Conservation (phyloP, 805 yeast species). For the Wickerhamiella azyma region DNA sequence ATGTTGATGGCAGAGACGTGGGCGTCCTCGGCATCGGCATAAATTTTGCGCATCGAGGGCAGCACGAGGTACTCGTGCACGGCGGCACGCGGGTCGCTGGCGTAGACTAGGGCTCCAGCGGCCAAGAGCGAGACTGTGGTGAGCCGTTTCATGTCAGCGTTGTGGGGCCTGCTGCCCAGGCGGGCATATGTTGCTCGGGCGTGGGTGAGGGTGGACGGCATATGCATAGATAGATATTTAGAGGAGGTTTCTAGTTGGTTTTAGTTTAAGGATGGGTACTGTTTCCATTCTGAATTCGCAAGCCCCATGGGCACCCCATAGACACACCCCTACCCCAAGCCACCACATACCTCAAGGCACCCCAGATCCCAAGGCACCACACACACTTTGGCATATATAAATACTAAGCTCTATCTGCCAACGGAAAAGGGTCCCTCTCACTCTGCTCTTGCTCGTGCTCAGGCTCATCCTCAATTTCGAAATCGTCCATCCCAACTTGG, state of each 20-base stretch:
- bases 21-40: slow-evolving; percentile 69
- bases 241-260: no score
- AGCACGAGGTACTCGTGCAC: slow-evolving; percentile 69
- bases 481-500: slow-evolving; percentile 6
- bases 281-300: no score
- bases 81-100: slow-evolving; percentile 66
- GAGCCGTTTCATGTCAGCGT: background rate
- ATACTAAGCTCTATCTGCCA: background rate
- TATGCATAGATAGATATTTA: no score
- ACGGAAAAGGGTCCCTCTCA: slow-evolving; percentile 5
- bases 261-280: no score
- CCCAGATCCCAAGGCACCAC: no score
- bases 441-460: background rate
- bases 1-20: slow-evolving; percentile 61
- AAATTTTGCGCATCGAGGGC: slow-evolving; percentile 54
- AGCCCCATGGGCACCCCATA: no score
- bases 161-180: background rate
- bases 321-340: no score
- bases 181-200: no score
- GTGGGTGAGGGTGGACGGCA: no score
- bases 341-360: no score
- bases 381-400: no score
- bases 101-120: slow-evolving; percentile 29
- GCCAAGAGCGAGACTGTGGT: background rate
- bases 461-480: slow-evolving; percentile 6